These are phyloP conservation scores for Trichophyton rubrum DNA, from an alignment of 2,329 filamentous ascomycete genomes.

Conservation along the genomic window DNA sequence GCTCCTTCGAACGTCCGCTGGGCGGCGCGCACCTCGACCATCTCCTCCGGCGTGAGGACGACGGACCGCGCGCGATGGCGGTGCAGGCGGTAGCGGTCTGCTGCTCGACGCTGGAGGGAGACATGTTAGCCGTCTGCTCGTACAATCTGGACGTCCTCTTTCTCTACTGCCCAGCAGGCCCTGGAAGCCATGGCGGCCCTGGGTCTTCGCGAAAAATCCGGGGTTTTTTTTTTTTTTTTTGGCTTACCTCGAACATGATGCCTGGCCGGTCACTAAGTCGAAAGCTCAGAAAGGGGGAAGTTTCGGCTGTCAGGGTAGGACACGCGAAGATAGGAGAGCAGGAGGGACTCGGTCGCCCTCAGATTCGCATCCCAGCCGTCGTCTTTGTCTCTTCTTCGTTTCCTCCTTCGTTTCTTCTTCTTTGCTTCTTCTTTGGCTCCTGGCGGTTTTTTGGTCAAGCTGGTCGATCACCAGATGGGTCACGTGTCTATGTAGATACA, in stretches of 20 bases:
- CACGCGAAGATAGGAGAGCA: background rate
- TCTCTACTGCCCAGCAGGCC: background rate
- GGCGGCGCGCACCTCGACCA: constrained; percentile 87
- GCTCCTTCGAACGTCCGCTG: constrained; percentile 96
- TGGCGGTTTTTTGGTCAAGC: background rate
- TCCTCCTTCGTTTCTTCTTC: background rate
- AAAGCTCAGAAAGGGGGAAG: background rate
- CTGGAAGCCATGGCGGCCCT: background rate
- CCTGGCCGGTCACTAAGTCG: background rate
- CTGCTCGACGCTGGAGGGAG: constrained; percentile 46
- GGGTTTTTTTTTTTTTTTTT: background rate
- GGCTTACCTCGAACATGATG: background rate
- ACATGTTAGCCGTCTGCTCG: background rate
- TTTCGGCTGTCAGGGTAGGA: background rate
- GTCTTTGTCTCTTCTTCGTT: background rate
- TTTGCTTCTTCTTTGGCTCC: background rate
- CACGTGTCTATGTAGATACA: background rate
- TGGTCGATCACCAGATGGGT: background rate
- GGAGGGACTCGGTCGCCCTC: background rate
- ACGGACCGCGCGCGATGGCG: constrained; percentile 75
- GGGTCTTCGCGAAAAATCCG: background rate
- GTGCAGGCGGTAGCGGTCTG: constrained; percentile 64
- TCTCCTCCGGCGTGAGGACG: constrained; percentile 66
- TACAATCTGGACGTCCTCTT: background rate
- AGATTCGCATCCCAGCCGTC: background rate